phyloP scores from a whole-genome alignment of 1,284 basidiomycete species.

The Sanghuangporus sanghuang region DNA sequence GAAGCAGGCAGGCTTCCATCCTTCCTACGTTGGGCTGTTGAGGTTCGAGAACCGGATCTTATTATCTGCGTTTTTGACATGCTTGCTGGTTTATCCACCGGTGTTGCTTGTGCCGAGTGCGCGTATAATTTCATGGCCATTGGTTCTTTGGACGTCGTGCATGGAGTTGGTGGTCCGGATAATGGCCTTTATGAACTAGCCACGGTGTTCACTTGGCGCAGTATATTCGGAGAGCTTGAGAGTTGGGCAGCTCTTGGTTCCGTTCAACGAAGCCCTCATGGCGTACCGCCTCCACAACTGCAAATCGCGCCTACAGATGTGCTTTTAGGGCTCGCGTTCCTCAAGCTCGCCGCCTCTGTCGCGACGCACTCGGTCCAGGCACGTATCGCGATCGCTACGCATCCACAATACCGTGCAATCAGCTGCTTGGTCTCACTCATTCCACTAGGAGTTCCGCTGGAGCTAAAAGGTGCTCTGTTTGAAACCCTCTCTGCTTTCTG shows the following conservation, averaged over 20 bases:
- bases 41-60: constrained; percentile 68
- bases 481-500: constrained; percentile 85
- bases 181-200: constrained; percentile 17
- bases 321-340: constrained; percentile 73
- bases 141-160: constrained; percentile 57
- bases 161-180: constrained; percentile 38
- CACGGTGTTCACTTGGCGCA: constrained; percentile 15
- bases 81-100: constrained; percentile 80
- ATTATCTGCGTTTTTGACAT: constrained; percentile 83
- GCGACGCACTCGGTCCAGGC: constrained; percentile 76
- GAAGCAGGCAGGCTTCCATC: constrained; percentile 64
- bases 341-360: constrained; percentile 77
- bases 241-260: constrained; percentile 27
- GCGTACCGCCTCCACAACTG: constrained; percentile 31
- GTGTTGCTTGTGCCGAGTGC: constrained; percentile 78
- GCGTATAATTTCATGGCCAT: constrained; percentile 82
- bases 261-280: constrained; percentile 28
- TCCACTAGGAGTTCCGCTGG: constrained; percentile 79
- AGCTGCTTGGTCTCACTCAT: constrained; percentile 75
- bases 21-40: constrained; percentile 85
- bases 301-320: constrained; percentile 72
- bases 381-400: constrained; percentile 72
- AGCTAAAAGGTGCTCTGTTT: constrained; percentile 87
- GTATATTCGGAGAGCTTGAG: constrained; percentile 19
- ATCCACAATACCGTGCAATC: constrained; percentile 76